Evolutionary conservation across 768 basidiomycete species (phyloP).

Genomic region (Amanita brunnescens): DNA sequence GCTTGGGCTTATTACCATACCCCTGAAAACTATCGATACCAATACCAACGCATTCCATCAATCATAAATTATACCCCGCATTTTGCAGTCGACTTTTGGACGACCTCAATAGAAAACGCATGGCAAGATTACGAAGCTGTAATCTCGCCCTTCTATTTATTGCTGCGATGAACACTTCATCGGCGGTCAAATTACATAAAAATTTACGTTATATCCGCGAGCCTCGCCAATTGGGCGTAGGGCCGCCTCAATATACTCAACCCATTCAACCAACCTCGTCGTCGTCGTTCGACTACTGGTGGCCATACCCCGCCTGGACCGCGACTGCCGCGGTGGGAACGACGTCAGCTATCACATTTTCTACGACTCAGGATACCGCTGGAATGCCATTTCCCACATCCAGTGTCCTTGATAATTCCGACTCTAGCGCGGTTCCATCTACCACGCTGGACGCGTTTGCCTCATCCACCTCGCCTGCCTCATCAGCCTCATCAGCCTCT

Average conservation of each 20-base stretch:
- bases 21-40: not conserved
- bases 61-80: no score
- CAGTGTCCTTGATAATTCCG: not conserved
- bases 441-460: not conserved
- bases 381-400: not conserved
- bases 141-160: not conserved
- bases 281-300: constrained; percentile 27
- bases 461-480: not conserved
- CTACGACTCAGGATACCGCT: not conserved
- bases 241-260: not conserved
- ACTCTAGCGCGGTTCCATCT: not conserved
- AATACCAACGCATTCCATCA: not conserved
- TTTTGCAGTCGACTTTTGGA: not conserved
- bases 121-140: not conserved
- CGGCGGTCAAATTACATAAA: not conserved
- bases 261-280: constrained; percentile 9
- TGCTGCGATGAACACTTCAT: not conserved
- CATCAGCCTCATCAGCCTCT: not conserved
- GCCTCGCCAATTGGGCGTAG: constrained; percentile 4
- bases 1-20: not conserved
- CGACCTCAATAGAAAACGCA: not conserved
- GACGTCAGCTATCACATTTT: not conserved
- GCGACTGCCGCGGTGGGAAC: not conserved
- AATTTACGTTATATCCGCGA: not conserved
- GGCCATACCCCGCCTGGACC: constrained; percentile 25